Evolutionary conservation across 495 filamentous ascomycete genomes (phyloP).

Genomic region (Hypomontagnella monticulosa): DNA sequence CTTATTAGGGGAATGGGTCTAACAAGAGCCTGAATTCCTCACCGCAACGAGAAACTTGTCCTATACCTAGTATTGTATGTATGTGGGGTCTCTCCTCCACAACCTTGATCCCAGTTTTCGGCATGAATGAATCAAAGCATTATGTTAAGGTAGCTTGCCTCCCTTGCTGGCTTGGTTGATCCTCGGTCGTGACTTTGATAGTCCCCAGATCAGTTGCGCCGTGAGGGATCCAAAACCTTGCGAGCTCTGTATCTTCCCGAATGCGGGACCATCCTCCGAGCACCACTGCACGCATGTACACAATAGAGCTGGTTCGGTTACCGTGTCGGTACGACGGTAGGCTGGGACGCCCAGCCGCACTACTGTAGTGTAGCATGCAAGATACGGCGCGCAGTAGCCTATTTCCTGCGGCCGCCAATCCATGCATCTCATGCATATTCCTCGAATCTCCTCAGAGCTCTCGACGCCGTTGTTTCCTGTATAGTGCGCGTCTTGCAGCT

Average conservation of each 20-base stretch:
- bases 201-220: slow-evolving; percentile 1
- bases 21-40: slow-evolving; percentile 31
- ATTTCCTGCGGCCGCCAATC: slow-evolving; percentile 15
- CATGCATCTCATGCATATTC: slow-evolving; percentile 7
- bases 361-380: slow-evolving; percentile 25
- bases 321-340: slow-evolving; percentile 32
- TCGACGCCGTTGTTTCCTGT: slow-evolving; percentile 26
- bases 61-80: slow-evolving; percentile 38
- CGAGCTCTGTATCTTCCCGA: slow-evolving; percentile 31
- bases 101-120: slow-evolving; percentile 19
- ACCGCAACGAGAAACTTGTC: slow-evolving; percentile 24
- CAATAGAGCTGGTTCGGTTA: slow-evolving; percentile 28
- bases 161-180: background rate
- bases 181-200: slow-evolving; percentile 13
- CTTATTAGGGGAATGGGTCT: slow-evolving; percentile 14
- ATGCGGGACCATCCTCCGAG: slow-evolving; percentile 29
- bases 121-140: slow-evolving; percentile 19
- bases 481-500: slow-evolving; percentile 19
- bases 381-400: slow-evolving; percentile 32
- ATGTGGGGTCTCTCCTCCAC: slow-evolving; percentile 10
- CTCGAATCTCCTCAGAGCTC: slow-evolving; percentile 20
- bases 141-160: slow-evolving; percentile 5
- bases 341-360: slow-evolving; percentile 32
- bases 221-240: slow-evolving; percentile 16
- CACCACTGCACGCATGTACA: slow-evolving; percentile 11